phyloP scores from a whole-genome alignment of 2,329 filamentous ascomycete species.

The Beauveria sp. region DNA sequence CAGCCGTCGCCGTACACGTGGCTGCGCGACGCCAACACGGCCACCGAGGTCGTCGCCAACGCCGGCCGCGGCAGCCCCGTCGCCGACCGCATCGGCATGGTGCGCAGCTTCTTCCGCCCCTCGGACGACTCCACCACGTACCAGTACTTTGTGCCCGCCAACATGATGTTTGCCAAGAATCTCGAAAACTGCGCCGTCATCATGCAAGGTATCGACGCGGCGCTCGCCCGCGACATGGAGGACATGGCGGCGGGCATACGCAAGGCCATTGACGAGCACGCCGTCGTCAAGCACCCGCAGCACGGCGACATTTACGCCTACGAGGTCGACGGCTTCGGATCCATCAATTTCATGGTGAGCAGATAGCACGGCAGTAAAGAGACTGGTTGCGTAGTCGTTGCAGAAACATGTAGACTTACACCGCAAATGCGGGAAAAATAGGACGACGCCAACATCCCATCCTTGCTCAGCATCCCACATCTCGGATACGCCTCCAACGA shows the following conservation, averaged over 20 bases:
- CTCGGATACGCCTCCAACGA: constrained; percentile 51
- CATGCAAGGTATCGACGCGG: constrained; percentile 36
- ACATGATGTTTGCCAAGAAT: constrained; percentile 72
- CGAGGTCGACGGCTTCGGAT: constrained; percentile 63
- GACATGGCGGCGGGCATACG: constrained; percentile 49
- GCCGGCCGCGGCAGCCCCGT: constrained; percentile 74
- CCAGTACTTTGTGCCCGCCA: constrained; percentile 82
- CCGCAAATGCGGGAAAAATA: constrained; percentile 1
- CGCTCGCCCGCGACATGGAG: constrained; percentile 51
- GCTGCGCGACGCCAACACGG: constrained; percentile 60
- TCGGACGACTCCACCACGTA: constrained; percentile 83
- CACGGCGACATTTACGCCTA: constrained; percentile 61
- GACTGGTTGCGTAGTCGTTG: too few species aligned
- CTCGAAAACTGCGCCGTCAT: constrained; percentile 43
- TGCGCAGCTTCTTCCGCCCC: constrained; percentile 82
- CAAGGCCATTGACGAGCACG: constrained; percentile 61
- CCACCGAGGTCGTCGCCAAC: constrained; percentile 76
- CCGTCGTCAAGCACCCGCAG: constrained; percentile 52
- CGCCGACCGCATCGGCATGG: constrained; percentile 68
- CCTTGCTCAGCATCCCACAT: constrained; percentile 53
- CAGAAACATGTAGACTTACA: not conserved
- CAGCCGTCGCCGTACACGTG: constrained; percentile 64
- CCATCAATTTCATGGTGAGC: constrained; percentile 44
- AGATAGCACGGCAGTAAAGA: not conserved
- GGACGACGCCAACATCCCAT: constrained; percentile 58